Evolutionary conservation across 495 filamentous ascomycete genomes (phyloP), one percentile per base, ranked within the genome.

Genomic region (Echria macrotheca): DNA sequence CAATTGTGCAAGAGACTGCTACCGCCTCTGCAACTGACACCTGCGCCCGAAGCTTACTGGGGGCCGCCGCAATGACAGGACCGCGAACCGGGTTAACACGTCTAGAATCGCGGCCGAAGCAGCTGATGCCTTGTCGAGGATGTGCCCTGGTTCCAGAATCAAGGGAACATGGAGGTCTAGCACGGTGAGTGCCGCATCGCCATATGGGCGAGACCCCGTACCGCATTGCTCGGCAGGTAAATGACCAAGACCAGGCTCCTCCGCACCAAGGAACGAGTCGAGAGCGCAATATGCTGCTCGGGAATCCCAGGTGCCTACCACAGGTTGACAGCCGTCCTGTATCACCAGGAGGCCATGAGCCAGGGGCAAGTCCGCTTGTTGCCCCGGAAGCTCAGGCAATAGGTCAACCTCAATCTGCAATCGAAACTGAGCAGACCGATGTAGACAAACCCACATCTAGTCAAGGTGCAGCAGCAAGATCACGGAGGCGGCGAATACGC

Each of bases 191-290:
- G n/a, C n/a, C n/a, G n/a, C n/a, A n/a, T n/a, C 29, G 72, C 69
- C 31, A 76, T 74, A 72, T 74, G 70, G 71, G 68, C 69, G 35
- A 59, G 69, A n/a, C n/a, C n/a, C n/a, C n/a, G n/a, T n/a, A n/a
- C n/a, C n/a, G n/a, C n/a, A n/a, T n/a, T n/a, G n/a, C n/a, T n/a
- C n/a, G n/a, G n/a, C n/a, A n/a, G n/a, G n/a, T n/a, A n/a, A n/a
- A n/a, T n/a, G n/a, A n/a, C n/a, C 67, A 74, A 72, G 57, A 74
- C 70, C 12, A 73, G 72, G 54, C 54, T 75, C n/a, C 71, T 74
- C 28, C 70, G 72, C 4, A 76, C 70, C 24, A 66, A 67, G 52
- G 63, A 71, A 52, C 73, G 75, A 49, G 69, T 75, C 42, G 71
- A 66, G 72, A 75, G 49, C 56, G 72, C 2, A 73, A 74, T 14